Base-by-base conservation (phyloP, 1,139 yeast genomes). In the Geotrichum restrictum region DNA sequence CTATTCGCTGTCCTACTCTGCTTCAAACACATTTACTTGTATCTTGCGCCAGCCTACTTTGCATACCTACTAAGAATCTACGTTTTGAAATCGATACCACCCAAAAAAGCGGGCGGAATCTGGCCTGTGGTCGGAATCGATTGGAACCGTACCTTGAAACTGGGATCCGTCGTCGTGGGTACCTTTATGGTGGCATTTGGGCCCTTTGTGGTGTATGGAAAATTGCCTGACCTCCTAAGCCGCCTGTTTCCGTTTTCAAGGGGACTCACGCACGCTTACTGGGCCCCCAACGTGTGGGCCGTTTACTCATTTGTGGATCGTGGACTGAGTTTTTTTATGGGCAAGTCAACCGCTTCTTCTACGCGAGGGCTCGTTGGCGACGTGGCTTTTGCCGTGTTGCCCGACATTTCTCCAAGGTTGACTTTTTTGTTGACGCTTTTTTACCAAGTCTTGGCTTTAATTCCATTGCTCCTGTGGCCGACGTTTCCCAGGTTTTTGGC, bases 261-360 rank as follows among this genome's bases (percentile, higher is more conserved):
- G 64, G 98, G 98, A 1, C 75, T 94, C 39, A 93, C 97, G 3
- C 98, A 94, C 69, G 97, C 98, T 0, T 94, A 94, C 70, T 93
- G 98, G 98, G 98, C 98, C 0, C 98, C 98, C 3, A 93, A 93
- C 62, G 74, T 89, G 51, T 93, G 99, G 99, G 96, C 98, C 0
- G 62, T 93, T 11, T 93, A 93, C 68, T 87, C 97, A 0, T 85
- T 88, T 60, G 58, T 77, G n/a, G 99, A 93, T 69, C 76, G 96
- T 56, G 65, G 83, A 0, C 73, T 91, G 52, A 80, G 88, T 29
- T 57, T 62, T 78, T 19, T 77, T 71, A 62, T 71, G 73, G 53
- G 57, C 1, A 57, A 74, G 13, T 32, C 51, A 3, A 58, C 59
- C 0, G 65, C 60, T 6, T 65, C 74, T 13, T 79, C 86, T 37